phyloP scores from a whole-genome alignment of 768 basidiomycete species.

The Agrocybe praecox region DNA sequence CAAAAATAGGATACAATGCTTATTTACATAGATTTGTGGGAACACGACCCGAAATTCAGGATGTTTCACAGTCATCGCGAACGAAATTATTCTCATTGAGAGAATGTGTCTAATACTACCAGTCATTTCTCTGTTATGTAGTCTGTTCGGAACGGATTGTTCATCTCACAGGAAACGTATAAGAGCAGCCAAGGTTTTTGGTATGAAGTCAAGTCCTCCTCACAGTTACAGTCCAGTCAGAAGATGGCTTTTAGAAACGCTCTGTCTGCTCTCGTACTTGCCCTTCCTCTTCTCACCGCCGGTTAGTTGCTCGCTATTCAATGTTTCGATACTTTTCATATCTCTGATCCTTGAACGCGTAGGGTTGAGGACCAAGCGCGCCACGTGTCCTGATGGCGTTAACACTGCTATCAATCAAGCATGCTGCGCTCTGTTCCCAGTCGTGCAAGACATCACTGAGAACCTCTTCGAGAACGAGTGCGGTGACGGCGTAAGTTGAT shows the following conservation, averaged over 20 bases:
- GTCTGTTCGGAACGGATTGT: neutral
- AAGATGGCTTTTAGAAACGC: slow-evolving; percentile 4
- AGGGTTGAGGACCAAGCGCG: slow-evolving; percentile 1
- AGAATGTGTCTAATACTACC: too few species aligned
- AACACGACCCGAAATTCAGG: too few species aligned
- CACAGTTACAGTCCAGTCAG: neutral
- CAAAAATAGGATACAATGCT: too few species aligned
- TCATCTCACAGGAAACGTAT: slow-evolving; percentile 8
- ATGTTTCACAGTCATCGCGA: too few species aligned
- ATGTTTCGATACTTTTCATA: neutral
- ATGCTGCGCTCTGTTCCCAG: slow-evolving; percentile 7
- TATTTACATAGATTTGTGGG: too few species aligned
- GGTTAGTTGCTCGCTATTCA: neutral
- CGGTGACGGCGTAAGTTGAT: slow-evolving; percentile 6
- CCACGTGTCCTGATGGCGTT: slow-evolving; percentile 5
- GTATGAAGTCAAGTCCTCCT: neutral
- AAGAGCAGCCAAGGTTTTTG: neutral
- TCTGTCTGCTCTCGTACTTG: slow-evolving; percentile 6
- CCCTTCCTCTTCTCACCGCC: slow-evolving; percentile 5
- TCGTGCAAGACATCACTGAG: slow-evolving; percentile 7
- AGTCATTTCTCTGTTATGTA: too few species aligned
- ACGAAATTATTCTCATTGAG: too few species aligned
- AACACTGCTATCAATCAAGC: slow-evolving; percentile 1
- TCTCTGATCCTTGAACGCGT: neutral
- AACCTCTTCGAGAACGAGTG: slow-evolving; percentile 10